A percentile compares a stretch with the other conserved stretches of the same genome.
These are phyloP conservation scores for Vitis cinerea DNA, from an alignment of 164 flowering plant genomes.

Conservation along the genomic window DNA sequence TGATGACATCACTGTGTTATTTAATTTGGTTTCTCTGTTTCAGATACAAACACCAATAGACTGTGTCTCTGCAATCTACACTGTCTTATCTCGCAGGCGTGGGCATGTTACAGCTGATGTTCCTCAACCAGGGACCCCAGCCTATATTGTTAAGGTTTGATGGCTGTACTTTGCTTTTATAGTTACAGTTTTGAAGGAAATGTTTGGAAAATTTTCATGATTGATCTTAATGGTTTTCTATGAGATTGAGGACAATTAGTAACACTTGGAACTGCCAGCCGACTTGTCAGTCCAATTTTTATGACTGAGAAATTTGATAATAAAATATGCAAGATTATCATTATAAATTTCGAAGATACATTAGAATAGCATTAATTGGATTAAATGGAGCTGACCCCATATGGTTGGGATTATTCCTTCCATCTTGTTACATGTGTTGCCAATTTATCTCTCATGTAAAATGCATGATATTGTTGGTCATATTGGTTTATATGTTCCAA, in stretches of 20 bases:
- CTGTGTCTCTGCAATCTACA: slow-evolving; percentile 95
- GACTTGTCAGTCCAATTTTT: not conserved
- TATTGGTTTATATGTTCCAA: not conserved
- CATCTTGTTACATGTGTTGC: not conserved
- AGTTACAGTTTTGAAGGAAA: not conserved
- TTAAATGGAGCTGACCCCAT: not conserved
- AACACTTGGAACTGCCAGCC: not conserved
- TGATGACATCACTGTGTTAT: not conserved
- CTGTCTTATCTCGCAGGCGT: slow-evolving; percentile 93
- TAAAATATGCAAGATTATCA: not conserved
- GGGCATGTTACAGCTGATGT: slow-evolving; percentile 98
- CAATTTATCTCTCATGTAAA: not conserved
- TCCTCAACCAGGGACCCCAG: slow-evolving; percentile 97
- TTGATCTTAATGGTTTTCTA: not conserved
- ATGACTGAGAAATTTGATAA: not conserved
- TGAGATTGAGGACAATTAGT: not conserved
- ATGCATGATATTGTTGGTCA: not conserved
- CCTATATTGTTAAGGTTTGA: slow-evolving; percentile 94
- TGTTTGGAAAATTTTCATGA: not conserved
- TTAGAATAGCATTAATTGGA: no score
- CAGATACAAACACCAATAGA: slow-evolving; percentile 99
- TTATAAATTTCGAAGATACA: no score
- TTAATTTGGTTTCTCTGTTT: slow-evolving; percentile 13
- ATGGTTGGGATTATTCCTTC: not conserved
- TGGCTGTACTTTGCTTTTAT: not conserved